Percentiles rank a stretch among this genome's conserved stretches.
phyloP scores from a whole-genome alignment of 305 asterid species.

The Solanum hybrid region DNA sequence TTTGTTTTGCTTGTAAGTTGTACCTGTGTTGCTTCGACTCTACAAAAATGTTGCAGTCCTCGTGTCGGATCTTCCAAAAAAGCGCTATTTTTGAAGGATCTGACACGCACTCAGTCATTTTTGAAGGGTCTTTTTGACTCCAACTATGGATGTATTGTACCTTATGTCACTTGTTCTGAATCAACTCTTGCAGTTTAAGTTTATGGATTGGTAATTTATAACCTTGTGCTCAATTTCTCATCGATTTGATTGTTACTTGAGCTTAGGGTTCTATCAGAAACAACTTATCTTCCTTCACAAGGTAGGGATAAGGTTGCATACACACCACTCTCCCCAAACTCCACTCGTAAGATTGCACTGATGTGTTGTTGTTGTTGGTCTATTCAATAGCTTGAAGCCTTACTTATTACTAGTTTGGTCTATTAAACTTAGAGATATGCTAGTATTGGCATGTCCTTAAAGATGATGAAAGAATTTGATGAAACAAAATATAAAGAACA shows the following conservation, averaged over 20 bases:
- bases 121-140: background rate
- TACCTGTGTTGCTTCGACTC: background rate
- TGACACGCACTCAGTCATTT: background rate
- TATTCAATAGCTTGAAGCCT: no score
- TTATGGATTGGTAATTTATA: background rate
- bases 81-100: background rate
- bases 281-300: background rate
- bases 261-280: background rate
- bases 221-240: background rate
- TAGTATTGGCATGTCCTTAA: background rate
- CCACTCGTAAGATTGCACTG: no score
- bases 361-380: background rate
- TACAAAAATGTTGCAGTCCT: background rate
- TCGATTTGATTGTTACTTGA: background rate
- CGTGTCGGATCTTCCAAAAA: background rate
- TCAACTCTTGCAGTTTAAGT: background rate
- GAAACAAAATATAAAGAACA: background rate
- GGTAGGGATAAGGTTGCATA: background rate
- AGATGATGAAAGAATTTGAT: background rate
- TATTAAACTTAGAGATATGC: background rate
- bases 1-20: background rate
- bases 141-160: background rate
- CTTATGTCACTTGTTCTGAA: background rate
- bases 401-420: background rate
- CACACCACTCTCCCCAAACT: background rate